phyloP scores from a whole-genome alignment of 331 rosid species.

The Ulmus americana region DNA sequence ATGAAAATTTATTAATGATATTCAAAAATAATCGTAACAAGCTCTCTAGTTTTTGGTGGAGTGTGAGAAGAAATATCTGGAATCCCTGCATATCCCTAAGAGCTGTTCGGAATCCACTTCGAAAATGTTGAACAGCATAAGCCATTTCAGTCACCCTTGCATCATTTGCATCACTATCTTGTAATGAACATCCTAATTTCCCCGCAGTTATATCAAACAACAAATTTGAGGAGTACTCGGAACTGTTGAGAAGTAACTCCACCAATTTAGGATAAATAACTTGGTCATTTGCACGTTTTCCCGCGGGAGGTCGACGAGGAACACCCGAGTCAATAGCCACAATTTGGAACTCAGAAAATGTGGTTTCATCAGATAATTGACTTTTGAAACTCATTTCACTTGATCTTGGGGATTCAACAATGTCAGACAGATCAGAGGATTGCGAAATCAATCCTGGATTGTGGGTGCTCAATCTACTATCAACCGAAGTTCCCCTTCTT shows the following conservation, averaged over 20 bases:
- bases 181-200: conserved; percentile 53
- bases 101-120: conserved; percentile 79
- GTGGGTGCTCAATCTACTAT: conserved; percentile 44
- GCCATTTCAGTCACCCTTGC: conserved; percentile 31
- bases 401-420: conserved; percentile 60
- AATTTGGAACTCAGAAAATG: conserved; percentile 40
- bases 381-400: conserved; percentile 32
- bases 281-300: conserved; percentile 89
- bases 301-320: conserved; percentile 95
- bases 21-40: conserved; percentile 63
- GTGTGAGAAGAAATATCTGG: conserved; percentile 78
- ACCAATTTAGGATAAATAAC: conserved; percentile 81
- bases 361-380: conserved; percentile 41
- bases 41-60: conserved; percentile 77
- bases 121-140: conserved; percentile 53
- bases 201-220: conserved; percentile 76
- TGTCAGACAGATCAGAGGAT: conserved; percentile 62
- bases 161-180: conserved; percentile 40
- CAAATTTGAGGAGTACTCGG: conserved; percentile 68
- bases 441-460: conserved; percentile 49
- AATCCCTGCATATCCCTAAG: conserved; percentile 89
- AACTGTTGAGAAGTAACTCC: conserved; percentile 73
- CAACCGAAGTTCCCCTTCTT: conserved; percentile 75
- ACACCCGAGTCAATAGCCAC: conserved; percentile 95
- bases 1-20: conserved; percentile 55